Evolutionary conservation across 2,329 filamentous ascomycete species (phyloP).

Genomic region (Scedosporium boydii): DNA sequence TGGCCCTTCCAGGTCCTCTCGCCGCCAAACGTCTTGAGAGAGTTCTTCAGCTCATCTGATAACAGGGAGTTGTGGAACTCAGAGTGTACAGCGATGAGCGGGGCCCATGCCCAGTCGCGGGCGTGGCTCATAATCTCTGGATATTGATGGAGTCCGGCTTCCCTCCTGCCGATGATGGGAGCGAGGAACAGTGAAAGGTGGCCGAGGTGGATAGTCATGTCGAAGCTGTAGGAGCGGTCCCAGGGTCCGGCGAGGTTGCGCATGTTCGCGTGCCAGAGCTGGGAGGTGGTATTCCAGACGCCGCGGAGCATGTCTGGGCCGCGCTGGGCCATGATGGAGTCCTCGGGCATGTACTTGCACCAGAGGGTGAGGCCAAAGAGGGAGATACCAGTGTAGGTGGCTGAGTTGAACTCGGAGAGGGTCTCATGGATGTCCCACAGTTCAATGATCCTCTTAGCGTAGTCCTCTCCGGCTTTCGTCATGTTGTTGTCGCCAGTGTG

Average conservation of each 20-base stretch:
- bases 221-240: conserved; percentile 54
- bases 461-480: conserved; percentile 44
- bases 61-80: conserved; percentile 38
- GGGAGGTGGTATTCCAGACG: conserved; percentile 41
- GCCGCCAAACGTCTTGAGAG: conserved; percentile 37
- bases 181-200: conserved; percentile 14
- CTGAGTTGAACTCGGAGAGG: conserved; percentile 52
- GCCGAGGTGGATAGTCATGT: conserved; percentile 45
- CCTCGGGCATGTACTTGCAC: conserved; percentile 46
- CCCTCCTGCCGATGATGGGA: not conserved
- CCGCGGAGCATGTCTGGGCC: conserved; percentile 39
- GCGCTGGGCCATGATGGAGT: conserved; percentile 42
- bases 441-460: conserved; percentile 45
- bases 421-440: conserved; percentile 47
- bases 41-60: conserved; percentile 26
- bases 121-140: conserved; percentile 47
- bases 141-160: conserved; percentile 13
- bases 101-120: conserved; percentile 48
- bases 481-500: conserved; percentile 46
- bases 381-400: conserved; percentile 54
- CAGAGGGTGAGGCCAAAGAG: conserved; percentile 49
- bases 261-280: conserved; percentile 48
- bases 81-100: conserved; percentile 45
- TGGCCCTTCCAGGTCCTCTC: conserved; percentile 42
- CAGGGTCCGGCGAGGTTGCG: conserved; percentile 55